Evolutionary conservation across 371 early-diverging fungal species (phyloP), one percentile per base, ranked within the genome.

Genomic region (Mortierella sp.): DNA sequence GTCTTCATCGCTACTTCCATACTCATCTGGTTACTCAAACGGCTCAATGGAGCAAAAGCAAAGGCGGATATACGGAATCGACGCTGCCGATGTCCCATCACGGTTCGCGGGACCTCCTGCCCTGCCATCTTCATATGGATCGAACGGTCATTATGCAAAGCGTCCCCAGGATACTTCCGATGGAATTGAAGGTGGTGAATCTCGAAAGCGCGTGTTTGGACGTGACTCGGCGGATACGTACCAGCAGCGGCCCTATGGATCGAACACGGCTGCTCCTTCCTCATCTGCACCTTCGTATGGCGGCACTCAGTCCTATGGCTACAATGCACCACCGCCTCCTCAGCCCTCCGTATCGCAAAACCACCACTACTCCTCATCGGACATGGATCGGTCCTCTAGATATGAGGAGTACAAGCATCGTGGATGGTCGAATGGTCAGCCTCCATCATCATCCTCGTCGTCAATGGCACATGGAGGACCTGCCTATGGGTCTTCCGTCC

Each of bases 51-150:
- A 78, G 8, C 70, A 46, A 27, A 77, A 81, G 56, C 71, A 81
- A 35, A 60, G 78, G 16, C 71, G 87, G 27, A 58, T 87, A 38
- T 87, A 87, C 43, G 84, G 84, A 63, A 82, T 83, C 72, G 84
- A 84, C 21, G 88, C 84, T 1, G 82, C 84, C 6, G 84, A 88
- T 71, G 71, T 81, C 55, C 84, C 84, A 21, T 68, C 65, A 44
- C 84, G 77, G 3, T 68, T 41, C 43, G 32, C 77, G 18, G 79
- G 80, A 5, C 84, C 88, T 41, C 81, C 80, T 41, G 72, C 84
- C 21, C 72, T 78, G n/a, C 77, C 85, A 24, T 41, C 84, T 8
- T 75, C 78, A 6, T 85, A 79, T 75, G 71, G 79, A 38, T 77
- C 79, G 38, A 68, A 38, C 68, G 41, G 68, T 29, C 81, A 78